These are phyloP conservation scores for Penicillium simplicissimum DNA, from an alignment of 495 filamentous ascomycete genomes.

Conservation along the genomic window DNA sequence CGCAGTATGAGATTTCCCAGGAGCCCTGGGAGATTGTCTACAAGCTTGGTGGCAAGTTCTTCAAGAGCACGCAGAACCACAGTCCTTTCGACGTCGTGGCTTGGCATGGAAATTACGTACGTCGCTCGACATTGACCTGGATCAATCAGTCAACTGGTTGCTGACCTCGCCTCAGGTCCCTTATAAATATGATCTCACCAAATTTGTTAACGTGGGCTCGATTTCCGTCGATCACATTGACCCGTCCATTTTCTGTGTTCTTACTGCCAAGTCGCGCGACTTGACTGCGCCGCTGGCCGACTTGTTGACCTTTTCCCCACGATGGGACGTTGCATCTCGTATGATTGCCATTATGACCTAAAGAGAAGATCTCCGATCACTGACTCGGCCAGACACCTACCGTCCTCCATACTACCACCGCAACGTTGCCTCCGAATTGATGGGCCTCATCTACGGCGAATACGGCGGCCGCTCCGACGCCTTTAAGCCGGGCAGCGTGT, in stretches of 20 bases:
- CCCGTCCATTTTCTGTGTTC: conserved; percentile 53
- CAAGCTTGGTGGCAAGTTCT: conserved; percentile 54
- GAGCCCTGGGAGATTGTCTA: conserved; percentile 51
- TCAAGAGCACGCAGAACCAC: conserved; percentile 50
- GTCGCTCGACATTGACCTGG: conserved; percentile 7
- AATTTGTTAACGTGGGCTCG: conserved; percentile 52
- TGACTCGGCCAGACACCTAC: conserved; percentile 40
- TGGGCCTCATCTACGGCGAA: conserved; percentile 55
- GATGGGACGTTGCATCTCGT: conserved; percentile 52
- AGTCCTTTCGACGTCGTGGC: conserved; percentile 55
- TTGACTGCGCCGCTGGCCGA: conserved; percentile 47
- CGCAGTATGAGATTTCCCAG: conserved; percentile 42
- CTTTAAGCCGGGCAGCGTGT: conserved; percentile 60
- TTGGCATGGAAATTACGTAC: conserved; percentile 54
- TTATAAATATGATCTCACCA: conserved; percentile 54
- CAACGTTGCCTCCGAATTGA: conserved; percentile 51
- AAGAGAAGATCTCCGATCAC: neutral
- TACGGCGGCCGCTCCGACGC: conserved; percentile 55
- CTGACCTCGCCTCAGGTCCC: conserved; percentile 33
- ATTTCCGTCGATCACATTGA: conserved; percentile 55
- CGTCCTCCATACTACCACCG: conserved; percentile 54
- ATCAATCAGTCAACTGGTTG: neutral
- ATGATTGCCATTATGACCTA: conserved; percentile 14
- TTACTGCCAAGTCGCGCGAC: conserved; percentile 49
- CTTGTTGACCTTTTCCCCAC: conserved; percentile 50